Percentiles rank a stretch among this genome's conserved stretches.
Conservation (phyloP, 441 rosid genomes). For the Gossypium aridum region DNA sequence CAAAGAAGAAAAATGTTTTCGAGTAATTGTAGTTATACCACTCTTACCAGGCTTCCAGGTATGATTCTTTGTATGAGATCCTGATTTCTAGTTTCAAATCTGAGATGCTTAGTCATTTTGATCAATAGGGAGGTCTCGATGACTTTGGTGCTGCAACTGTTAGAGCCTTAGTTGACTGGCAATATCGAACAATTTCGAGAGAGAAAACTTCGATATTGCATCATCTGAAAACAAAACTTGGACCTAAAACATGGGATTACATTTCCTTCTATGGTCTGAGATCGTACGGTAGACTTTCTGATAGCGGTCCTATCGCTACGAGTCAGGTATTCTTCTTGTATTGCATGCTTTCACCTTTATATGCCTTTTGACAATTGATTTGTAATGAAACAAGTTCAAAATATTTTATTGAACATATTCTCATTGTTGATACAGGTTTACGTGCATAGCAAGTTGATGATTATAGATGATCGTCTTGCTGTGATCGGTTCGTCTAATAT, state of each 20-base stretch:
- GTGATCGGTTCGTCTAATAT: conserved; percentile 69
- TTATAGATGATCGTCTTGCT: conserved; percentile 51
- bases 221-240: conserved; percentile 38
- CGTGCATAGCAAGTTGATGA: conserved; percentile 71
- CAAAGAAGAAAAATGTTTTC: conserved; percentile 47
- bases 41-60: conserved; percentile 84
- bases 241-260: conserved; percentile 47
- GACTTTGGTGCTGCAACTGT: conserved; percentile 77
- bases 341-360: background rate
- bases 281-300: conserved; percentile 45
- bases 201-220: conserved; percentile 56
- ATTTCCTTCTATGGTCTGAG: conserved; percentile 61
- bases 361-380: background rate
- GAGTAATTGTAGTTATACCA: conserved; percentile 56
- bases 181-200: conserved; percentile 58
- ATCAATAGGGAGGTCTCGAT: conserved; percentile 60
- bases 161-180: conserved; percentile 80
- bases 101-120: background rate
- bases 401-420: background rate
- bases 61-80: conserved; percentile 1
- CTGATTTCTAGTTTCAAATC: background rate
- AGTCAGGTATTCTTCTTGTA: conserved; percentile 39
- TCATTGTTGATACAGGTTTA: conserved; percentile 33
- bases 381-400: background rate
- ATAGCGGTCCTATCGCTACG: conserved; percentile 46